These are phyloP conservation scores for Penicillium sp. DNA, from an alignment of 2,329 filamentous ascomycete genomes.

Conservation along the genomic window DNA sequence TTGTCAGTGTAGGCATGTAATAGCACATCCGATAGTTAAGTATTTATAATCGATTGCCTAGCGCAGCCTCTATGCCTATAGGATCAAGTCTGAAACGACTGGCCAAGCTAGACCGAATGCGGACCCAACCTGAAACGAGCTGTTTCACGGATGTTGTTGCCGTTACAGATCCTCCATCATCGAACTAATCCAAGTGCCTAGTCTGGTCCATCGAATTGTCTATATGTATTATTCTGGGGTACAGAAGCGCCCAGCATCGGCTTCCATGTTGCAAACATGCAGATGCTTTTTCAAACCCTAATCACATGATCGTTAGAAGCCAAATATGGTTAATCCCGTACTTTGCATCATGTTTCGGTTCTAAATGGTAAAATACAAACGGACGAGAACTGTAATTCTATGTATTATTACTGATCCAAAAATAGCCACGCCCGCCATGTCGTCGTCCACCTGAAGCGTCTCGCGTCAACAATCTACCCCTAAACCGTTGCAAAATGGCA, in stretches of 20 bases:
- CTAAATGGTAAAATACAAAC: neutral
- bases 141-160: no score
- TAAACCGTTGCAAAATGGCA: neutral
- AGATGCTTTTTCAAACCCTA: constrained; percentile 2
- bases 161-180: no score
- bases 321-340: neutral
- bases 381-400: neutral
- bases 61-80: no score
- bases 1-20: no score
- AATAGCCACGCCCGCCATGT: neutral
- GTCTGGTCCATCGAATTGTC: no score
- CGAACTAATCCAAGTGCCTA: no score
- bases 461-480: neutral
- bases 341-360: neutral
- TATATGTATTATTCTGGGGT: no score
- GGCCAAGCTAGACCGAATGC: no score
- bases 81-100: no score
- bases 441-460: neutral
- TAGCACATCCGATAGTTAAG: no score
- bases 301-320: neutral
- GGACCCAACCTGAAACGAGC: no score
- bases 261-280: neutral
- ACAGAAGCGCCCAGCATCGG: neutral
- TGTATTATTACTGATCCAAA: constrained; percentile 1
- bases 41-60: no score